Conservation (phyloP, 148 eudicot species). For the Cornus kousa region DNA sequence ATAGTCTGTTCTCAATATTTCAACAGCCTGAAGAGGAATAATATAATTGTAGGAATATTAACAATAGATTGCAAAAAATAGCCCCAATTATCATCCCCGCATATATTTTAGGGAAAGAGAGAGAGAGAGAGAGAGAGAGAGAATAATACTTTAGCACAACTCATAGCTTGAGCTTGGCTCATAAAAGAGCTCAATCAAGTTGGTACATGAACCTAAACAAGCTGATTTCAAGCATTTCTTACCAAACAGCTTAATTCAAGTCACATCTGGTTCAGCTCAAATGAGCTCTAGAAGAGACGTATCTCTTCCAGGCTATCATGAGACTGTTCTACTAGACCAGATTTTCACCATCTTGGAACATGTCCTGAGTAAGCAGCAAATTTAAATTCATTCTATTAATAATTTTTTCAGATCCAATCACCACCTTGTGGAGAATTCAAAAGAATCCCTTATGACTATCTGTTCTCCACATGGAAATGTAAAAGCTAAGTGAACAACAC, state of each 20-base stretch:
- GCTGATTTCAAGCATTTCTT: background rate
- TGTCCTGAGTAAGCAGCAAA: background rate
- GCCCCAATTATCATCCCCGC: background rate
- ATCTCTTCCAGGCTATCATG: background rate
- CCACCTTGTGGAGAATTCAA: too few relatives aligned
- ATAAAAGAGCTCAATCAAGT: background rate
- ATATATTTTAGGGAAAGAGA: background rate
- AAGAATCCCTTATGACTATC: too few relatives aligned
- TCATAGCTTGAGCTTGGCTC: background rate
- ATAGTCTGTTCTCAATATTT: slow-evolving; percentile 77
- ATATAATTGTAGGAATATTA: slow-evolving; percentile 1
- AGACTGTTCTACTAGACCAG: background rate
- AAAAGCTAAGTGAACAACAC: too few relatives aligned
- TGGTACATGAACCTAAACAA: background rate
- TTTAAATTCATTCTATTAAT: background rate
- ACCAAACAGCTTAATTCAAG: background rate
- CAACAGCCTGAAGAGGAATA: slow-evolving; percentile 59
- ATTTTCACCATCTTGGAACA: background rate
- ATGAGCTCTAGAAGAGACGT: background rate
- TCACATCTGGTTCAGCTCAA: background rate
- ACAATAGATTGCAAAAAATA: background rate
- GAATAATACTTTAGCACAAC: background rate
- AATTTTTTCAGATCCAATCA: background rate
- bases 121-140: background rate
- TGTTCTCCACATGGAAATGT: too few relatives aligned